Evolutionary conservation across 345 rosid species (phyloP), one percentile per base, ranked within the genome.

Genomic region (Lepidium didymum): DNA sequence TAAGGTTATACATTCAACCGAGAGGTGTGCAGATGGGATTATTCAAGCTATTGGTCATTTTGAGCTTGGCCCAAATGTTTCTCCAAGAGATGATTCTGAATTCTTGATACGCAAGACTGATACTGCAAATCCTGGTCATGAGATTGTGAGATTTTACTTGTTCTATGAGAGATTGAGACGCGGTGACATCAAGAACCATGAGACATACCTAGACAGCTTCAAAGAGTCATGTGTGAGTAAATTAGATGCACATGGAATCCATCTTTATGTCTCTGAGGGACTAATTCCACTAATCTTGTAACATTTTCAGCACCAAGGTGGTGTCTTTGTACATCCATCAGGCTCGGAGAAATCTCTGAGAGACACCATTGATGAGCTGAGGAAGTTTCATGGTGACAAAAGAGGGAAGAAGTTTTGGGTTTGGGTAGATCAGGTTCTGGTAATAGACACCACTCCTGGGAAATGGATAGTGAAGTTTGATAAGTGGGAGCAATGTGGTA

Each of bases 1-100:
- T 15, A 89, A 86, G 66, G 79, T 91, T 49, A 81, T 89, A 62
- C 99, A 87, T 79, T 91, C 96, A 14, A 79, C 78, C 6, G 92
- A 87, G 78, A 85, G 90, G 71, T 94, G 99, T 79, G 99, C 97
- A 4, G 87, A 86, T 45, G 99, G 97, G 61, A 94, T 91, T 66
- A 79, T 94, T 35, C 87, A 94, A 80, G 97, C 99, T 46, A 86
- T 91, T 64, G 96, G 91, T 43, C 88, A 89, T 83, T 94, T 94
- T 64, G 76, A 74, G 36, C 91, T 94, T 19, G 99, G 99, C 64
- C 84, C 96, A 51, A 81, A 78, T 70, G 79, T 79, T 67, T 85
- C 97, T 72, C 92, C 96, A 15, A 87, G 99, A 77, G 96, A 91
- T 77, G 60, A 55, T 57, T 43, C 79, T 1, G 91, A 84, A 13